Conservation (phyloP, 2,329 filamentous ascomycete species). For the Alternaria gansuensis region DNA sequence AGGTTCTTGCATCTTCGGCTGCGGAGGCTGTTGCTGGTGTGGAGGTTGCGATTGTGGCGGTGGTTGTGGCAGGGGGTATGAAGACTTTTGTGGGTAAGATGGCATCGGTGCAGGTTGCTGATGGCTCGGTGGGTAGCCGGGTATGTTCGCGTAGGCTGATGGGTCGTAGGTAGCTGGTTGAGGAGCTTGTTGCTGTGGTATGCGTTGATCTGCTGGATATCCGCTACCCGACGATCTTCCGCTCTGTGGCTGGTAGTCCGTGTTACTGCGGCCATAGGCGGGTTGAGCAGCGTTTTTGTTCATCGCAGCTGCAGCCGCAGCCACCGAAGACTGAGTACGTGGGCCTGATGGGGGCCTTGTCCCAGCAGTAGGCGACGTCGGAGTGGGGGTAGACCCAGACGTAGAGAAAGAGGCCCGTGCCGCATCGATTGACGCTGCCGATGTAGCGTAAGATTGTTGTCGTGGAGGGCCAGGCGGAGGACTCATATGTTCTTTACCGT, state of each 20-base stretch:
- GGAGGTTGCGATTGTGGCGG: conserved; percentile 59
- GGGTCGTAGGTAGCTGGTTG: conserved; percentile 76
- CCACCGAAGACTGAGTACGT: conserved; percentile 59
- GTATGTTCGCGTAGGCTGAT: conserved; percentile 71
- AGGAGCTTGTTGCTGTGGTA: conserved; percentile 56
- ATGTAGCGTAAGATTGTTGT: conserved; percentile 53
- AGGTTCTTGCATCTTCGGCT: conserved; percentile 44
- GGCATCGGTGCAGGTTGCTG: conserved; percentile 45
- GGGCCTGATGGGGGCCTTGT: conserved; percentile 57
- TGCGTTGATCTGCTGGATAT: conserved; percentile 53
- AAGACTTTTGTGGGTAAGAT: conserved; percentile 49
- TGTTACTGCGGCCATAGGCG: conserved; percentile 57
- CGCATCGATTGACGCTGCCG: conserved; percentile 57
- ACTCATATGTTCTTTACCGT: conserved; percentile 56
- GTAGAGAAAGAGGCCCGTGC: conserved; percentile 58
- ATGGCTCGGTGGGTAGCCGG: conserved; percentile 46
- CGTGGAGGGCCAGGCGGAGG: conserved; percentile 52
- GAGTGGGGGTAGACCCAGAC: conserved; percentile 48
- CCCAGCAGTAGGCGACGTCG: conserved; percentile 59
- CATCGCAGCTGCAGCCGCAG: conserved; percentile 60
- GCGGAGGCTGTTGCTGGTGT: conserved; percentile 62
- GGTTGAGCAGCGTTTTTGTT: conserved; percentile 53
- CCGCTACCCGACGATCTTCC: conserved; percentile 46
- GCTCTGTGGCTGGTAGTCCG: conserved; percentile 52
- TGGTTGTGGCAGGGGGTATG: conserved; percentile 50